Evolutionary conservation across 495 filamentous ascomycete genomes (phyloP), one percentile per base, ranked within the genome.

Genomic region (Podospora bellae-mahoneyi): DNA sequence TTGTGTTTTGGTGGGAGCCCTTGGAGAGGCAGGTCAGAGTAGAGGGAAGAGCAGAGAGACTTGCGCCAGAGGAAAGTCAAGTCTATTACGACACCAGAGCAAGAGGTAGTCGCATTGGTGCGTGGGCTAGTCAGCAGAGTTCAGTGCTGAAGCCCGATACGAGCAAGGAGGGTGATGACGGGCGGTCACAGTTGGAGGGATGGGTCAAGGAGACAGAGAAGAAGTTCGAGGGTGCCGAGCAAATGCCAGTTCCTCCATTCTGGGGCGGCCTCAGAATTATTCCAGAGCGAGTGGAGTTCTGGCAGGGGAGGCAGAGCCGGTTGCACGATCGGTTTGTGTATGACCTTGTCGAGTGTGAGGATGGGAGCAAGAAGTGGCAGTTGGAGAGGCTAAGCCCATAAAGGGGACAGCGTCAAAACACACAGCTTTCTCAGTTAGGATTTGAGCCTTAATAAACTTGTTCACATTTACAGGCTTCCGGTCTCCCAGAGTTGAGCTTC

Each of bases 251-350:
- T 60, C 95, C 95, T 30, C 89, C 90, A 23, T 97, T 96, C 78
- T 99, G 95, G 95, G 95, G 95, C 7, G 95, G 95, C 1, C 78
- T 95, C 77, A 88, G 94, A 71, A 83, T 99, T 64, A 84, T 93
- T 66, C 95, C 95, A 1, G 91, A 92, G 78, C 85, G 87, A 64
- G 84, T 97, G 54, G 94, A 97, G 83, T 97, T 97, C 78, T 97
- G 93, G 94, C 92, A 96, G 81, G 95, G 95, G 54, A 84, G 96
- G 65, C 84, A 89, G 66, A 96, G 89, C 82, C 85, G 95, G 48
- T 78, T 97, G 76, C 93, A 97, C 84, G 93, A 97, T 87, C 91
- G 95, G 27, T 97, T 98, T 78, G 81, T 88, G 68, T 99, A 98
- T 82, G 84, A 85, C 26, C 88, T 84, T 72, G 82, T 60, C 53